A percentile compares a stretch with the other conserved stretches of the same genome.
These are phyloP conservation scores for Backusella psychrophila DNA, from an alignment of 192 early-diverging fungal species.

Conservation along the genomic window DNA sequence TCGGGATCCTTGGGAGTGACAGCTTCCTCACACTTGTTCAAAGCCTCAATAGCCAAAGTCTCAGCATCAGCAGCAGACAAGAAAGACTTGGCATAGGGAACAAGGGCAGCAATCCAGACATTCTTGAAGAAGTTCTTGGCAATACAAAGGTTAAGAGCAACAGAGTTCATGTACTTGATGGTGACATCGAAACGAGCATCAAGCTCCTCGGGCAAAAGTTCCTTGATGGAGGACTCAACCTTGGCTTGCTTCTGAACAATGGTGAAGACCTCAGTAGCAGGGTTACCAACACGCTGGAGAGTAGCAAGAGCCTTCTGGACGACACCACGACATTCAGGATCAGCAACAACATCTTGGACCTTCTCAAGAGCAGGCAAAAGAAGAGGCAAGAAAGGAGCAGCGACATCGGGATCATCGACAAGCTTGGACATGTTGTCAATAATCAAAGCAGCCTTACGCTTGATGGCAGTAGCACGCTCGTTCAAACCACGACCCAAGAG, in stretches of 20 bases:
- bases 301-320: conserved; percentile 69
- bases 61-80: conserved; percentile 52
- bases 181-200: conserved; percentile 43
- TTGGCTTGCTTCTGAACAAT: conserved; percentile 48
- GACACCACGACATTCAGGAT: conserved; percentile 75
- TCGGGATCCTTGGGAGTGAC: conserved; percentile 35
- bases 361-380: conserved; percentile 76
- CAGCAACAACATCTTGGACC: conserved; percentile 71
- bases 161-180: conserved; percentile 56
- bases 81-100: conserved; percentile 55
- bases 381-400: conserved; percentile 76
- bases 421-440: conserved; percentile 93
- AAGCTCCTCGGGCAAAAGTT: conserved; percentile 50
- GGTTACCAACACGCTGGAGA: conserved; percentile 62
- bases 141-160: conserved; percentile 59
- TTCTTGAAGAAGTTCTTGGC: conserved; percentile 63
- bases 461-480: conserved; percentile 68
- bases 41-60: conserved; percentile 42
- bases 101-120: conserved; percentile 62
- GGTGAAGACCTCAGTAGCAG: conserved; percentile 50
- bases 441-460: conserved; percentile 75
- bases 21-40: conserved; percentile 46
- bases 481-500: conserved; percentile 67
- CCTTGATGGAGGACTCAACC: conserved; percentile 49
- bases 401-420: conserved; percentile 78